Base-by-base conservation (phyloP, 768 basidiomycete species). In the Sistotremastrum niveocremeum region DNA sequence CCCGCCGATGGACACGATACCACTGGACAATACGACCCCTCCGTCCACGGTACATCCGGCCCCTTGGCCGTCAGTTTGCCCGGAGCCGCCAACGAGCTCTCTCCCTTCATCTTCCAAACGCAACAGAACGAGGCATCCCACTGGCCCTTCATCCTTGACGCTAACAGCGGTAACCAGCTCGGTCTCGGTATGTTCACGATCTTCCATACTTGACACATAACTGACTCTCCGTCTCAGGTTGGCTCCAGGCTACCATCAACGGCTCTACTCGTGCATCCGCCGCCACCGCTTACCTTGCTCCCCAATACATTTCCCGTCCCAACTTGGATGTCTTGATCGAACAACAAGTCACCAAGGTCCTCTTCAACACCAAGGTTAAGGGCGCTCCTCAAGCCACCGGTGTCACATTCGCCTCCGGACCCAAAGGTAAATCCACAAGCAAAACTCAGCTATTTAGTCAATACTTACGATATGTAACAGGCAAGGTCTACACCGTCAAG, bases 141-240 rank as follows among this genome's bases (percentile, higher is more conserved):
- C 41, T 60, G 57, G 37, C 56, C 58, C 2, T 60, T 52, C 50
- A 54, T 54, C 33, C 9, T 41, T 20, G 58, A 60, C 46, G 47
- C 46, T 45, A 57, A 56, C 45, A 49, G 51, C 2, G 58, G 57
- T 1, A 42, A 47, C 4, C 54, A 52, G 3, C n/a, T 58, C 1
- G 58, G 58, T 7, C 43, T 57, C 10, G 52, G 58, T 60, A 11
- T 4, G 54, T 49, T 8, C n/a, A 35, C 8, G 11, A n/a, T 2
- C 7, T 12, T 20, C n/a, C 20, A 37, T 35, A 33, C 39, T n/a
- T 36, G 11, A 11, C 6, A 32, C 33, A 32, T 33, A 28, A 7
- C 11, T 49, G 38, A 45, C 7, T 36, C 60, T 39, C 69, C 70
- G 36, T 32, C 10, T 30, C 11, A 34, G 53, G 50, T 37, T 51